phyloP scores from a whole-genome alignment of 805 yeast species.

The Kazachstania psychrophila region DNA sequence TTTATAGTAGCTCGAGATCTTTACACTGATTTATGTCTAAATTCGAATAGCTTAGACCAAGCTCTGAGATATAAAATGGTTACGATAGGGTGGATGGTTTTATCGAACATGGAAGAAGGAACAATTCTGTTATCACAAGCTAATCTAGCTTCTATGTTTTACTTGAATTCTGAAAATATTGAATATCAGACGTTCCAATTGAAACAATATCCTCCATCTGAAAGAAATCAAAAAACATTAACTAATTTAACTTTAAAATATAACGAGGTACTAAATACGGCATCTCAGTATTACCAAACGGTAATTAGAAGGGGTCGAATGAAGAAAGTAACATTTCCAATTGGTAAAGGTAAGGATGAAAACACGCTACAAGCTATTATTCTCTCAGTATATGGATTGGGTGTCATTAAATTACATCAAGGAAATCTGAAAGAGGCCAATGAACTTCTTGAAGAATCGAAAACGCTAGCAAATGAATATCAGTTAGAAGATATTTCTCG shows the following conservation, averaged over 20 bases:
- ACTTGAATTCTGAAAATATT: conserved; percentile 50
- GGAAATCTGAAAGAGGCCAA: conserved; percentile 47
- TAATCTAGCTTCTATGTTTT: conserved; percentile 56
- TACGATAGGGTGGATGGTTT: conserved; percentile 56
- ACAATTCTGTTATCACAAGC: conserved; percentile 53
- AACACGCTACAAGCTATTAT: conserved; percentile 55
- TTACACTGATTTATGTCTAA: conserved; percentile 53
- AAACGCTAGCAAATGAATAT: conserved; percentile 53
- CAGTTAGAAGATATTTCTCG: conserved; percentile 48
- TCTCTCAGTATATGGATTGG: conserved; percentile 70
- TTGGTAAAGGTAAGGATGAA: conserved; percentile 25
- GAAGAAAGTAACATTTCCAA: neutral
- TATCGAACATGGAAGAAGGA: conserved; percentile 50
- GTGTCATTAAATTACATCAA: conserved; percentile 57
- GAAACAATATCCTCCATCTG: neutral
- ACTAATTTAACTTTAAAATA: conserved; percentile 11
- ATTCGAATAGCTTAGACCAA: conserved; percentile 47
- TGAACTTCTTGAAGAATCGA: conserved; percentile 51
- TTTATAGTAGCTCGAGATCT: conserved; percentile 64
- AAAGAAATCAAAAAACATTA: neutral
- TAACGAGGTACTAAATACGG: conserved; percentile 24
- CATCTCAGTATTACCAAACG: conserved; percentile 35
- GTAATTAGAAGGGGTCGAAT: conserved; percentile 22
- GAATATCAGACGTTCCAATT: conserved; percentile 33
- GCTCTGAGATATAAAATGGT: conserved; percentile 50